Base-by-base conservation (phyloP, 371 early-diverging fungal genomes). In the Lichtheimia ornata region DNA sequence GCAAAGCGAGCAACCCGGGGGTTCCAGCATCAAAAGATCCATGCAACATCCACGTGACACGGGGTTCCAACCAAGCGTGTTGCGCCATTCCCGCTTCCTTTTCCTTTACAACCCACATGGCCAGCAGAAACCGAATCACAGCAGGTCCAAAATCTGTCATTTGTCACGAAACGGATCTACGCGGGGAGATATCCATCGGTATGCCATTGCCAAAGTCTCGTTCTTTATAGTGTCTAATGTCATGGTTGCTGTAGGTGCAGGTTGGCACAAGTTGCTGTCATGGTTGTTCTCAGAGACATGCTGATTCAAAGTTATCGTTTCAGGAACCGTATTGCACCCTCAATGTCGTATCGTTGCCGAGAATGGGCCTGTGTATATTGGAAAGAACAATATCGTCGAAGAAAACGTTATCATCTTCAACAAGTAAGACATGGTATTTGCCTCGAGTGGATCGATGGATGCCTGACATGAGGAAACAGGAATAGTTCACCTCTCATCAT, bases 241-340 rank as follows among this genome's bases (percentile, higher is more conserved):
- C 1, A 35, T 28, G 11, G 12, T 25, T 13, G 13, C 22, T 58
- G 30, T 51, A 66, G 61, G 65, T 22, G 53, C 69, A 62, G 66
- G 62, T 63, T 27, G 27, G 53, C 30, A 22, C 13, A 12, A 27
- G 35, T 35, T 35, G 35, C 35, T 35, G 35, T 35, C 35, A 35
- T 35, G 35, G 35, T 35, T 9, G 35, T 35, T 35, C 35, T 35
- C 35, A 35, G 35, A 35, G 11, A 35, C 35, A 35, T 35, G 35
- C 9, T 35, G 35, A 35, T 35, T 35, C 35, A 35, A 35, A 4
- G 35, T 35, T 35, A 35, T 35, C 61, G 18, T 51, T 35, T 40
- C 47, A 87, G 86, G 86, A 56, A 89, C 89, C n/a, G 81, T 90
- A 12, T 74, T 92, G 35, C 90, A 91, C 65, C 93, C 91, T 27